These are phyloP conservation scores for Lepiota venenata DNA, from an alignment of 768 basidiomycete species.

Conservation along the genomic window DNA sequence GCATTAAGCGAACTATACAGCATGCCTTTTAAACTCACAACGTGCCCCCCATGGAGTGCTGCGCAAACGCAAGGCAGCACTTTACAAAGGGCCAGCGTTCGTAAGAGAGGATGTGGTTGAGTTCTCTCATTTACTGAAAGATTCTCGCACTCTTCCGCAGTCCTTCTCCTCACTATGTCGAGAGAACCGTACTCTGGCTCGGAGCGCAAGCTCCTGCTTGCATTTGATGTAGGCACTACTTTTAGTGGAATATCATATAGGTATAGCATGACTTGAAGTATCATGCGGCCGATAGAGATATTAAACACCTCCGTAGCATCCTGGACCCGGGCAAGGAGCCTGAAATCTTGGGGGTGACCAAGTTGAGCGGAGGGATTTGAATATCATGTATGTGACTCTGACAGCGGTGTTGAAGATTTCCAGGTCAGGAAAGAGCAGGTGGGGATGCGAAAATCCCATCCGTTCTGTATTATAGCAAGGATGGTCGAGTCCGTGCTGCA, in stretches of 20 bases:
- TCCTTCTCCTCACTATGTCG: not conserved
- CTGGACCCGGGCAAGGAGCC: slow-evolving; percentile 23
- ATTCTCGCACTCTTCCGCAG: not conserved
- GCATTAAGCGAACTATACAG: too few species aligned
- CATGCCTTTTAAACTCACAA: too few species aligned
- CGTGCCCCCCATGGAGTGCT: too few species aligned
- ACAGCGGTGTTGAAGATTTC: slow-evolving; percentile 12
- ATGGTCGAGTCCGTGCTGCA: slow-evolving; percentile 8
- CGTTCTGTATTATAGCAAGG: slow-evolving; percentile 13
- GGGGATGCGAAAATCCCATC: slow-evolving; percentile 17
- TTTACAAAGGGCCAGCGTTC: too few species aligned
- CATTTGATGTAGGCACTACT: slow-evolving; percentile 16
- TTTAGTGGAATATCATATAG: slow-evolving; percentile 16
- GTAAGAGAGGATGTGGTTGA: too few species aligned
- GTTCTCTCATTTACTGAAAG: too few species aligned
- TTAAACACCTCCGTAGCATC: slow-evolving; percentile 15
- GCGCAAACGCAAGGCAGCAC: too few species aligned
- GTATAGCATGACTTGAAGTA: not conserved
- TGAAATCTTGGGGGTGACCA: slow-evolving; percentile 23
- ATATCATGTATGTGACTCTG: not conserved
- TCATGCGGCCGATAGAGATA: not conserved
- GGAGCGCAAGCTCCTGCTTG: slow-evolving; percentile 11
- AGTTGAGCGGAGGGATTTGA: slow-evolving; percentile 13
- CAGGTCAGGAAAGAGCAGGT: slow-evolving; percentile 13
- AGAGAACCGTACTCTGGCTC: slow-evolving; percentile 7